Conservation (phyloP, 2,329 filamentous ascomycete genomes). For the Cryoendolithus antarcticus region DNA sequence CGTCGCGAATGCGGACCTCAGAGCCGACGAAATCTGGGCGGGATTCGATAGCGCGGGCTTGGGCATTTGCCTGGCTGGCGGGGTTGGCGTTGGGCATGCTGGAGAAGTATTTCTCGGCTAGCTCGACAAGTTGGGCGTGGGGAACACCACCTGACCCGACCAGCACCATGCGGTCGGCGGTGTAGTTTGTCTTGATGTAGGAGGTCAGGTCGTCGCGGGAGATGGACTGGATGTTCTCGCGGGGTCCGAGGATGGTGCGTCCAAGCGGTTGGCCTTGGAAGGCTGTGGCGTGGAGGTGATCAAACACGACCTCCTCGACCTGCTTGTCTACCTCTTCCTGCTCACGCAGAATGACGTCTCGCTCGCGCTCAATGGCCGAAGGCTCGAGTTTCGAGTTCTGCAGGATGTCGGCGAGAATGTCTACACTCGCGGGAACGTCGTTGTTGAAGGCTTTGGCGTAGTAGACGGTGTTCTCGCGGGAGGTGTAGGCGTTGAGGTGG, state of each 20-base stretch:
- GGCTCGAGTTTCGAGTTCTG: conserved; percentile 98
- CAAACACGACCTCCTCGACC: conserved; percentile 97
- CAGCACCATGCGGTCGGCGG: conserved; percentile 97
- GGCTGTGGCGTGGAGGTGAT: conserved; percentile 95
- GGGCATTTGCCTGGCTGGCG: conserved; percentile 57
- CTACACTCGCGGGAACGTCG: conserved; percentile 90
- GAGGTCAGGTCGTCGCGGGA: conserved; percentile 76
- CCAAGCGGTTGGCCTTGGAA: conserved; percentile 94
- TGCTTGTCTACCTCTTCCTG: conserved; percentile 99
- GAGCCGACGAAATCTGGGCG: conserved; percentile 94
- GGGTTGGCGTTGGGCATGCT: conserved; percentile 63
- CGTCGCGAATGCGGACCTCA: conserved; percentile 88
- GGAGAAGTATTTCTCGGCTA: conserved; percentile 93
- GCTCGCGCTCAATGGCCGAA: conserved; percentile 87
- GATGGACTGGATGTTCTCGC: conserved; percentile 97
- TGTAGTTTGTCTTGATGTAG: conserved; percentile 99
- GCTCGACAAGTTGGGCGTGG: conserved; percentile 84
- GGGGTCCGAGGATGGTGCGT: conserved; percentile 93
- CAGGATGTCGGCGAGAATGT: conserved; percentile 97
- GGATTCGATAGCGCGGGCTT: conserved; percentile 64
- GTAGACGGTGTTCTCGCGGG: conserved; percentile 99
- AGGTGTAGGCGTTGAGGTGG: conserved; percentile 98
- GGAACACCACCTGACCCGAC: conserved; percentile 90
- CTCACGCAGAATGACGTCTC: conserved; percentile 96
- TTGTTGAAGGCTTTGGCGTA: conserved; percentile 99